Conservation (phyloP, 805 yeast species). For the Hanseniaspora thailandica region DNA sequence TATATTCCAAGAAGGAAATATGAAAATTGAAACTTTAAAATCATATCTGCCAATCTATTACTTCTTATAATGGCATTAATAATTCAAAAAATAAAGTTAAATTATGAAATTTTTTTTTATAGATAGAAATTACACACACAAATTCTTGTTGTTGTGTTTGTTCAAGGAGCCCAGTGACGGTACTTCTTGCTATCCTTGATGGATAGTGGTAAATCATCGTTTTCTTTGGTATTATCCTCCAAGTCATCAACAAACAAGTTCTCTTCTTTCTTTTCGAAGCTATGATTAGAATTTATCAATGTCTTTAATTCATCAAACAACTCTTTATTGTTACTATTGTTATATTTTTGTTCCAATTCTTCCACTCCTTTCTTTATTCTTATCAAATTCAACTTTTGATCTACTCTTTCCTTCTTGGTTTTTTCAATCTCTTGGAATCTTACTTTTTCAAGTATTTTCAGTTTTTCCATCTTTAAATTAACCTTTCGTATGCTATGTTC, state of each 20-base stretch:
- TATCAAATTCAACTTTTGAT: conserved; percentile 51
- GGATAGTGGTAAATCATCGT: conserved; percentile 41
- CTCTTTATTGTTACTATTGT: not conserved
- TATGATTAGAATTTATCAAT: not conserved
- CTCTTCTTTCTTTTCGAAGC: conserved; percentile 1
- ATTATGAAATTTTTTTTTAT: not conserved
- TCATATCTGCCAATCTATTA: no score
- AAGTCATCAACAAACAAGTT: not conserved
- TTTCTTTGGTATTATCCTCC: not conserved
- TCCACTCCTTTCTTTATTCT: conserved; percentile 52
- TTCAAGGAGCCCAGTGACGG: conserved; percentile 53
- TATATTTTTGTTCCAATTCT: conserved; percentile 31
- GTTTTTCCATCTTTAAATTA: conserved; percentile 48
- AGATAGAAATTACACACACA: not conserved
- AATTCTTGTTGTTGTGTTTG: no score
- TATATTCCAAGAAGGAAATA: no score
- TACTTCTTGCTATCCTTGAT: conserved; percentile 50
- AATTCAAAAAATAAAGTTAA: not conserved
- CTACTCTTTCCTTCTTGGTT: conserved; percentile 52
- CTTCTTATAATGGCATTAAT: no score
- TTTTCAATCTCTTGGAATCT: conserved; percentile 49
- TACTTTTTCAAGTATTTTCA: conserved; percentile 51
- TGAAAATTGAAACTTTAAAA: no score
- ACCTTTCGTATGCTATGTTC: conserved; percentile 53
- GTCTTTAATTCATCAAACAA: not conserved